Evolutionary conservation across 1,139 yeast genomes (phyloP), one percentile per base, ranked within the genome.

Genomic region (Lodderomyces pseudojiufengensis): DNA sequence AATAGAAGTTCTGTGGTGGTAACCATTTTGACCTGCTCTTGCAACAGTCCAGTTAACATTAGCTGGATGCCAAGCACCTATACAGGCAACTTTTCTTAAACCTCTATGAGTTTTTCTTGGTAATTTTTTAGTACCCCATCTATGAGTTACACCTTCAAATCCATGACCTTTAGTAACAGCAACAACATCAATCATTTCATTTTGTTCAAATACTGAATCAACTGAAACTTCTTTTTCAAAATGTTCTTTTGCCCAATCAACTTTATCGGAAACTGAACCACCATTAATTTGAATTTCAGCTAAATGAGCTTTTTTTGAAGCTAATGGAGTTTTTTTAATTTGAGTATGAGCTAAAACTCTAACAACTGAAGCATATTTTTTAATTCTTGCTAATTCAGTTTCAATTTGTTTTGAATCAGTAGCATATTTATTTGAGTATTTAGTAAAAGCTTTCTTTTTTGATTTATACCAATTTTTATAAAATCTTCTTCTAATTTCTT

Each of bases 101-200:
- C 99, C 99, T 84, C 97, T 88, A 78, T 92, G 99, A 71, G 99
- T 92, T 95, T 92, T 92, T 82, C 99, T 88, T 77, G 99, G 98
- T 62, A 92, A 80, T 82, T 85, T 88, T 92, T 90, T 94, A 84
- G 98, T 92, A 72, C 98, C 98, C 97, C 97, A 92, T 86, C 99
- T 88, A 88, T 88, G 95, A 79, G 98, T 94, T 62, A 90, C 97
- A 88, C 99, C 99, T 77, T 90, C 98, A 86, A 84, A 87, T 81
- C 99, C 99, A 81, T 92, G 76, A 92, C 99, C 99, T 82, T 85
- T 90, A 83, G 98, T 94, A 68, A 94, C 96, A 64, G 97, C 99
- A 66, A 90, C 83, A 62, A 87, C 97, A 64, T 92, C 99, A 63
- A 92, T 82, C 85, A 86, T 84, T 80, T 92, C 98, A 76, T 88